Conservation (phyloP, 352 stramenopile species). For the Peronospora farinosa region DNA sequence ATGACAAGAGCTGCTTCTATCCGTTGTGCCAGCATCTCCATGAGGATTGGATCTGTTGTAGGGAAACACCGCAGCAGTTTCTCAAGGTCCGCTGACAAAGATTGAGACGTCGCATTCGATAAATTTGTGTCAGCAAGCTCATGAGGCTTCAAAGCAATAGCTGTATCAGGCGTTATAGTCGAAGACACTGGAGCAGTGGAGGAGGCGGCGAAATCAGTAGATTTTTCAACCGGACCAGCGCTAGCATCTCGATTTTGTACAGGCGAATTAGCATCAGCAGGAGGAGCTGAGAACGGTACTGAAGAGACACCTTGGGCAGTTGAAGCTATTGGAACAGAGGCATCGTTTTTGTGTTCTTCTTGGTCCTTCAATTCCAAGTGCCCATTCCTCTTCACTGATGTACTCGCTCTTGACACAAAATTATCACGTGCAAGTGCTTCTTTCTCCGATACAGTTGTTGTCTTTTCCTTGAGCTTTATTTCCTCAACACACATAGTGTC, state of each 20-base stretch:
- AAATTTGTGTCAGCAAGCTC: neutral
- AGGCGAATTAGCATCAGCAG: neutral
- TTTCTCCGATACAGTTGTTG: neutral
- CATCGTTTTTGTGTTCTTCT: neutral
- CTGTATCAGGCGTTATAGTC: conserved; percentile 1
- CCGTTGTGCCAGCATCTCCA: conserved; percentile 22
- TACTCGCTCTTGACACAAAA: neutral
- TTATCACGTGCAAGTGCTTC: neutral
- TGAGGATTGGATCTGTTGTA: conserved; percentile 19
- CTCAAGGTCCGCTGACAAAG: conserved; percentile 21
- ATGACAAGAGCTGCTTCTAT: conserved; percentile 27
- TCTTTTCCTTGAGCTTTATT: conserved; percentile 3
- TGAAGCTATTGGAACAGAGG: neutral
- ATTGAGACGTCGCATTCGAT: neutral
- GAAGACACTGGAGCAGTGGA: conserved; percentile 2
- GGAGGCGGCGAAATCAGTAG: neutral
- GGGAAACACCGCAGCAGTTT: conserved; percentile 31
- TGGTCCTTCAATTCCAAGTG: conserved; percentile 3
- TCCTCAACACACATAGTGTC: conserved; percentile 13
- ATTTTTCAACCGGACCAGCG: neutral
- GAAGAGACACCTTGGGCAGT: neutral
- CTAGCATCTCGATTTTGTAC: neutral
- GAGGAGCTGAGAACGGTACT: neutral
- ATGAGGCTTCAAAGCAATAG: neutral
- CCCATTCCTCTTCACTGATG: neutral